Evolutionary conservation across 352 stramenopile species (phyloP).

Genomic region (Phytophthora syringae): DNA sequence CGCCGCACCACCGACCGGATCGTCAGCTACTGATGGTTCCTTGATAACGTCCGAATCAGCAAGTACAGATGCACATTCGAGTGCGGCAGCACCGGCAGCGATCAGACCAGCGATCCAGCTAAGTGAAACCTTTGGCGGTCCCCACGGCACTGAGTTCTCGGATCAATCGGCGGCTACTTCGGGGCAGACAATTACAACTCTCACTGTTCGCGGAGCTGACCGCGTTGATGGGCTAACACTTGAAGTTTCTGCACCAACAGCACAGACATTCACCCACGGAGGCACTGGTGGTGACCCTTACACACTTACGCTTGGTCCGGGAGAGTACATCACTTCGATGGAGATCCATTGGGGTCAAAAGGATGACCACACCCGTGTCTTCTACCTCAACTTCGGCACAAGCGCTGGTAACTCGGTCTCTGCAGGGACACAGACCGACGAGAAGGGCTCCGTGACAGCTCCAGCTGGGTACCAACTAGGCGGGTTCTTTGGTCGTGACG

Average conservation of each 20-base stretch:
- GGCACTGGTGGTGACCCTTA: slow-evolving; percentile 33
- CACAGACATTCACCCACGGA: slow-evolving; percentile 41
- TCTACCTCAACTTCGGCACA: slow-evolving; percentile 27
- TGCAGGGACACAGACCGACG: slow-evolving; percentile 30
- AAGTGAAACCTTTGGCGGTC: slow-evolving; percentile 30
- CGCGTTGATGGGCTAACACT: slow-evolving; percentile 45
- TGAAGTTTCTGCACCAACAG: slow-evolving; percentile 27
- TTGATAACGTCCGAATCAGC: not conserved
- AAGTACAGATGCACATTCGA: not conserved
- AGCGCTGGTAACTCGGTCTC: slow-evolving; percentile 37
- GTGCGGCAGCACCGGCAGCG: not conserved
- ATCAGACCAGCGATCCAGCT: not conserved
- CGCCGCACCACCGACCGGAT: not conserved
- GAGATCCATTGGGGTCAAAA: slow-evolving; percentile 50
- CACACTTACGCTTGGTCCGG: slow-evolving; percentile 38
- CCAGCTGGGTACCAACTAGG: slow-evolving; percentile 38
- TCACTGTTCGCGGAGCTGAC: slow-evolving; percentile 37
- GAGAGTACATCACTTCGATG: slow-evolving; percentile 50
- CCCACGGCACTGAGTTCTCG: slow-evolving; percentile 47
- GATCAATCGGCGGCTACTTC: slow-evolving; percentile 20
- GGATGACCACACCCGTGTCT: slow-evolving; percentile 41
- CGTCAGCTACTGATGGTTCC: not conserved
- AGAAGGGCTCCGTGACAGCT: slow-evolving; percentile 37
- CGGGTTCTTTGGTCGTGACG: slow-evolving; percentile 33
- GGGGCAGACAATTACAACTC: slow-evolving; percentile 32